Base-by-base conservation (phyloP, 768 basidiomycete genomes). In the Leccinum olivaceopallidum region DNA sequence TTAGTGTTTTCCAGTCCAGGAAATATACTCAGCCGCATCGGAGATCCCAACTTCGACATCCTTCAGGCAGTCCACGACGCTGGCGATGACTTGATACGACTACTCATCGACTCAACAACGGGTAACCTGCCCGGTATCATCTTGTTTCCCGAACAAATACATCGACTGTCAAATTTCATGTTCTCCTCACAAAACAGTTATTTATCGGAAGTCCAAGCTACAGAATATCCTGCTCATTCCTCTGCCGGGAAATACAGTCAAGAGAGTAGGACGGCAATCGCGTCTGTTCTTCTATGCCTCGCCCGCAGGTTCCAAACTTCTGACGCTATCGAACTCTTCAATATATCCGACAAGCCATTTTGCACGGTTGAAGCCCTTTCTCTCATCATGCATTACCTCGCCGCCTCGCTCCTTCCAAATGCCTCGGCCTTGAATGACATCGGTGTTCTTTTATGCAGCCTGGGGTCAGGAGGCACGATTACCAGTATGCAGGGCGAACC, bases 361-460 rank as follows among this genome's bases (percentile, higher is more conserved):
- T 72, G 72, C 24, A 66, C 73, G 10, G 73, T 72, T 24, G 72
- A 76, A 20, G 76, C 77, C 2, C 63, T 83, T 32, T 67, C 77
- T 50, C 74, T 83, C 9, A 56, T 83, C 49, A 70, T 83, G 53
- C 82, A 83, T 62, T 83, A 83, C 66, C 65, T 82, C 26, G 79
- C 82, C 0, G 69, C 81, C 1, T 74, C 80, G 1, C 71, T 82
- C 37, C 72, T 73, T 60, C 80, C 80, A 5, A 76, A 77, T 13
- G 75, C 82, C 2, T 78, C 79, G 30, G 79, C 78, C 24, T 77
- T 78, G 70, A 83, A 83, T 63, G 82, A 83, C 58, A 77, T 82
- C 32, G 82, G 82, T 18, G 81, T 83, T 58, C 66, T 83, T 28
- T 64, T 83, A 9, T 79, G 80, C 18, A 69, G 74, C 4, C 65